Conservation (phyloP, 2,329 filamentous ascomycete genomes). For the Ciborinia camelliae region DNA sequence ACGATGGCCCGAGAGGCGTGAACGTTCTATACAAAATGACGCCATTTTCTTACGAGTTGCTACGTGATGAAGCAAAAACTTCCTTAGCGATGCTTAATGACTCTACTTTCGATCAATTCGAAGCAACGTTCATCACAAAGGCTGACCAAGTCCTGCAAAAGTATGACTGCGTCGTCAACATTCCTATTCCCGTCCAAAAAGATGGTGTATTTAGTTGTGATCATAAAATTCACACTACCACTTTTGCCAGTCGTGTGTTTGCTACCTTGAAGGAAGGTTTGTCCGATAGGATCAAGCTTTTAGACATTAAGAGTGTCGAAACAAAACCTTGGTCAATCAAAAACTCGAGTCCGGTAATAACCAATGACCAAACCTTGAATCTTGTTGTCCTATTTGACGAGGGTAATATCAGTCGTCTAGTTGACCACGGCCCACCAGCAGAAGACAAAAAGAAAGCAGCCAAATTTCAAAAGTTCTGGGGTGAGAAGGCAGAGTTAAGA, state of each 20-base stretch:
- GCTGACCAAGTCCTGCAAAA: conserved; percentile 52
- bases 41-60: conserved; percentile 70
- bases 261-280: conserved; percentile 66
- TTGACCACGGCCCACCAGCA: conserved; percentile 84
- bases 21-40: conserved; percentile 93
- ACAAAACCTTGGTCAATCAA: conserved; percentile 47
- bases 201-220: conserved; percentile 26
- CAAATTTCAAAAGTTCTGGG: conserved; percentile 89
- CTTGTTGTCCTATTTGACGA: conserved; percentile 72
- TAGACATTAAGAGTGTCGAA: conserved; percentile 54
- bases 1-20: conserved; percentile 68
- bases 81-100: conserved; percentile 75
- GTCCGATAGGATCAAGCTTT: conserved; percentile 66
- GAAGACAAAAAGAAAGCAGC: conserved; percentile 81
- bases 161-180: conserved; percentile 49
- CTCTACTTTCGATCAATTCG: conserved; percentile 73
- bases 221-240: conserved; percentile 29
- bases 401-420: conserved; percentile 66
- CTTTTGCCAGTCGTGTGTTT: conserved; percentile 57
- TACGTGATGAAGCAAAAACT: conserved; percentile 70
- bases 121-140: conserved; percentile 73
- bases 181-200: conserved; percentile 23
- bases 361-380: conserved; percentile 44
- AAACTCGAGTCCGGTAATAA: conserved; percentile 37
- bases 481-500: conserved; percentile 84